These are phyloP conservation scores for Pseudevernia furfuracea DNA, from an alignment of 495 filamentous ascomycete species.

Conservation along the genomic window DNA sequence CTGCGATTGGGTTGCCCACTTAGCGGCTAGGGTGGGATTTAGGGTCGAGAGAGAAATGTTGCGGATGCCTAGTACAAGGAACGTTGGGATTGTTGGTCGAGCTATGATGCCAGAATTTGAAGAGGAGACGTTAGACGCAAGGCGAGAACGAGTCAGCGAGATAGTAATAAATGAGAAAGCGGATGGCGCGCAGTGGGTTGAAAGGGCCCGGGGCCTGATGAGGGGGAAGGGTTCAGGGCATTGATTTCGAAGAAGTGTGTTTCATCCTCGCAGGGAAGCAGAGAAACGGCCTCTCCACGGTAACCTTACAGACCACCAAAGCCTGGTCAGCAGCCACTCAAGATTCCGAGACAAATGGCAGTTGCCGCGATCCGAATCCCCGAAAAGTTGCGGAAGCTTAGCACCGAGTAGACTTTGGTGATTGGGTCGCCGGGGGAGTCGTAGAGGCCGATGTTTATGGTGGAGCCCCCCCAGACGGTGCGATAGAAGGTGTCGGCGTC, in stretches of 20 bases:
- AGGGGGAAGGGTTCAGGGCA: constrained; percentile 18
- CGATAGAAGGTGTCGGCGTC: constrained; percentile 23
- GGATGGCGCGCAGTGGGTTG: constrained; percentile 41
- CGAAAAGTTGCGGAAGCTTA: too few species aligned
- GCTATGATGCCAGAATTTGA: constrained; percentile 20
- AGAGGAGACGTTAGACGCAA: constrained; percentile 12
- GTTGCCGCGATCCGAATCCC: too few species aligned
- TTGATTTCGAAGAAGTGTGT: not conserved
- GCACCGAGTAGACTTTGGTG: not conserved
- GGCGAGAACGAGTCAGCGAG: constrained; percentile 26
- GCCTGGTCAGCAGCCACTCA: not conserved
- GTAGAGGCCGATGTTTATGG: constrained; percentile 24
- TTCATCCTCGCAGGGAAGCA: not conserved
- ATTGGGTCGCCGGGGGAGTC: constrained; percentile 5
- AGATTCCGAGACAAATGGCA: too few species aligned
- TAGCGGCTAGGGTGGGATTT: constrained; percentile 67
- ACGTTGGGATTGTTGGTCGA: constrained; percentile 68
- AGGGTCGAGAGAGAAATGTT: constrained; percentile 70
- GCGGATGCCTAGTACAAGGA: constrained; percentile 83
- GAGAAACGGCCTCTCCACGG: not conserved
- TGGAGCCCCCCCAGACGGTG: constrained; percentile 25
- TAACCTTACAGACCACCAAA: not conserved
- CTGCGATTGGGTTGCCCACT: constrained; percentile 30
- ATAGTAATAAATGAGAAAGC: constrained; percentile 39
- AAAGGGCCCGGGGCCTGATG: constrained; percentile 37